Evolutionary conservation across 139 green algal genomes (phyloP), one percentile per base, ranked within the genome.

Genomic region (Desmodesmus armatus): DNA sequence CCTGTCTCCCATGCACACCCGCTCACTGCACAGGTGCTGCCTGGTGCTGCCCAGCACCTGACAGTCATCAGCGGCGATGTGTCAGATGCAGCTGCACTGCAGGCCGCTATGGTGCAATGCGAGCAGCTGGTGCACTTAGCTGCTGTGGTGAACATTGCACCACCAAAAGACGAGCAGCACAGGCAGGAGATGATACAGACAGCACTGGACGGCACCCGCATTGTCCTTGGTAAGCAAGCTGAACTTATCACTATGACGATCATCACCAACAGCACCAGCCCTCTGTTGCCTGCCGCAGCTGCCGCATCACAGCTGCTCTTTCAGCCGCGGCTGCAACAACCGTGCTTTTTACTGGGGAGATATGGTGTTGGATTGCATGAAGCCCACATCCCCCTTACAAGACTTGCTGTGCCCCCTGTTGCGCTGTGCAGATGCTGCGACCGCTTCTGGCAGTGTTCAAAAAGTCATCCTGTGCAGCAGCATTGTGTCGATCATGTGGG

Each of bases 381-480:
- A 58, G 17, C 47, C 47, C 47, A 58, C 47, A 58, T 58, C 13
- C 47, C n/a, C n/a, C n/a, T n/a, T n/a, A n/a, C n/a, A n/a, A n/a
- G n/a, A n/a, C n/a, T n/a, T n/a, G n/a, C n/a, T n/a, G n/a, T 74
- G 9, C 9, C 0, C 51, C n/a, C 3, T 58, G 3, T 1, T 58
- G 11, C 3, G 15, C 13, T 78, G 69, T 72, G 55, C 76, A 82
- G 76, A 82, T 71, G 76, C 76, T 71, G 76, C 76, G n/a, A 82
- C 35, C 19, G 76, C 55, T 37, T 25, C 76, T 37, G 76, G 76
- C 25, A 72, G 31, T 40, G 35, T 82, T 2, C 11, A 6, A 23
- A 82, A 82, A 39, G 76, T 82, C 9, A 7, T 82, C 35, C 55
- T 82, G 25, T 39, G 40, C n/a, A 82, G 76, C 76, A 82, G 76